A percentile compares a stretch with the other conserved stretches of the same genome.
These are phyloP conservation scores for Vararia minispora DNA, from an alignment of 768 basidiomycete species.

Conservation along the genomic window DNA sequence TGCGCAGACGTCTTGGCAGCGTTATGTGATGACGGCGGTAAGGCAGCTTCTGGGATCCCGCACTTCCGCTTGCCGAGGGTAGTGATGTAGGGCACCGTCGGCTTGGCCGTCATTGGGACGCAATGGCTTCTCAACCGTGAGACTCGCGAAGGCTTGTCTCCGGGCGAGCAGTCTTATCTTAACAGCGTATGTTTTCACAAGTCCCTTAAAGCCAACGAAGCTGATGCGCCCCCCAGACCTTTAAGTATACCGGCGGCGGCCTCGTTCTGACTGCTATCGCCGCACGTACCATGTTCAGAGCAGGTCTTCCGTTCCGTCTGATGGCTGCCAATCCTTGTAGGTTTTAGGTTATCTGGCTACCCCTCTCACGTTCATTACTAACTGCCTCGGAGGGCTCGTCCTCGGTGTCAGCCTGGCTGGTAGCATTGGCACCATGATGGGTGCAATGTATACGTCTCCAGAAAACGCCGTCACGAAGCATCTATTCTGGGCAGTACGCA, in stretches of 20 bases:
- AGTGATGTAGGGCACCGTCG: conserved; percentile 49
- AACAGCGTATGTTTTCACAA: too few species aligned
- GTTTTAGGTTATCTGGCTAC: conserved; percentile 13
- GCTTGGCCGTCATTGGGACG: conserved; percentile 52
- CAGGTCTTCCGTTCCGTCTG: conserved; percentile 50
- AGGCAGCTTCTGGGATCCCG: conserved; percentile 13
- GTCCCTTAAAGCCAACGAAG: too few species aligned
- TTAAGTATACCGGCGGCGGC: conserved; percentile 78
- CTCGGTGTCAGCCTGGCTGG: conserved; percentile 73
- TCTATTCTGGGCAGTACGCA: conserved; percentile 64
- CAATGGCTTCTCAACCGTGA: conserved; percentile 68
- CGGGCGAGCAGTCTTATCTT: conserved; percentile 54
- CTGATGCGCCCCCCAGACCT: too few species aligned
- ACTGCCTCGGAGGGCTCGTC: conserved; percentile 47
- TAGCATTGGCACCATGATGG: conserved; percentile 80
- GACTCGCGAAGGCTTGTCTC: conserved; percentile 55
- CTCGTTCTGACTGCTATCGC: conserved; percentile 64
- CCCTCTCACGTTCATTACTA: not conserved
- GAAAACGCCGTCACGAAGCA: conserved; percentile 71
- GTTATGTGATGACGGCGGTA: conserved; percentile 44
- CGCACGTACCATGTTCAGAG: conserved; percentile 65
- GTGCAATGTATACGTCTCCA: conserved; percentile 66
- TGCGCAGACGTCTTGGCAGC: conserved; percentile 33
- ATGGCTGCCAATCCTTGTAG: conserved; percentile 80
- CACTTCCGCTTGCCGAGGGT: conserved; percentile 4